Evolutionary conservation across 2,329 filamentous ascomycete genomes (phyloP), one percentile per base, ranked within the genome.

Genomic region (Microsporum audouinii): DNA sequence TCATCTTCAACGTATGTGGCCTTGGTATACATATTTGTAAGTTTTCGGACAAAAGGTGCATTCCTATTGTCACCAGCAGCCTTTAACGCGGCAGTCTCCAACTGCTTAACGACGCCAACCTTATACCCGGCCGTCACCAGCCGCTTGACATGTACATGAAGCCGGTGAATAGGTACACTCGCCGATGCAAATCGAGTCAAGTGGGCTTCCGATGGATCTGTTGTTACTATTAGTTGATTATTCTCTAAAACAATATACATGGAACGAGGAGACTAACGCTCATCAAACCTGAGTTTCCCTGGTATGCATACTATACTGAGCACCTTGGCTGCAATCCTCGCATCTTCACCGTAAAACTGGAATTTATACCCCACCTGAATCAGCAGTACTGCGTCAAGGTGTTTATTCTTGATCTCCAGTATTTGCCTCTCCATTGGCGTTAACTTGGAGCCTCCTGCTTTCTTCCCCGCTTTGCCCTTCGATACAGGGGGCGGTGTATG

Each of bases 281-380:
- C 92, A 71, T 99, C 92, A 69, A 91, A 99, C 69, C 92, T 83
- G 73, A 92, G 85, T 71, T 96, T 97, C 39, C 94, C 94, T 0
- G 94, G 92, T 67, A 99, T 96, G 72, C 94, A 99, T 43, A 99
- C 88, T 66, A 99, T 96, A 63, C 90, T 88, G 57, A 99, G 79
- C 71, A 92, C 90, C 72, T 92, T 95, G 10, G 91, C 89, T 3
- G 92, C 94, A 60, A 85, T 83, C 59, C 91, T 84, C 6, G 94
- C 94, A 77, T 99, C 94, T 69, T 97, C 92, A 8, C 94, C 94
- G 70, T 96, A 96, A 77, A 99, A 96, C 38, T 88, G 86, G 75
- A 95, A 99, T 72, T 99, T 99, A 77, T 99, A 99, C 58, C 94
- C 94, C 6, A 97, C 94, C 72, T 99, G 92, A 59, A 97, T 86